Conservation (phyloP, 179 eudicot species). For the Corrigiola litoralis region DNA sequence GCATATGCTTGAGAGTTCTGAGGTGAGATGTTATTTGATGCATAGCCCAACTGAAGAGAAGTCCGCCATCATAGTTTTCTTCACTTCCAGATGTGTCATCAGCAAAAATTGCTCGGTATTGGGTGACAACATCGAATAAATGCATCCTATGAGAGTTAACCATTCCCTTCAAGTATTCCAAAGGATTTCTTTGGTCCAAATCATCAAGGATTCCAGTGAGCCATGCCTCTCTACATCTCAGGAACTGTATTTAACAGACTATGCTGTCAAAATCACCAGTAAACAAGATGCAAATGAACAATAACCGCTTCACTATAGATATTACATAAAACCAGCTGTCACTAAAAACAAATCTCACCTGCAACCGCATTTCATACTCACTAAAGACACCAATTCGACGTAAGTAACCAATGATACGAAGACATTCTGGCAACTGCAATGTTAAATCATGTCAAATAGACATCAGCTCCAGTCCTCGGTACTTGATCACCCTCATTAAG, state of each 20-base stretch:
- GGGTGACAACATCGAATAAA: slow-evolving; percentile 98
- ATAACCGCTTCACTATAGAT: background rate
- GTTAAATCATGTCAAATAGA: background rate
- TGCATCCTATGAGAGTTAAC: slow-evolving; percentile 78
- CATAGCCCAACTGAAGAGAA: slow-evolving; percentile 98
- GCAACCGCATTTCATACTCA: slow-evolving; percentile 97
- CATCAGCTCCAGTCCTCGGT: background rate
- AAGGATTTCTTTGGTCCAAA: slow-evolving; percentile 90
- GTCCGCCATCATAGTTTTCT: slow-evolving; percentile 96
- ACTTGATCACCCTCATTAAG: background rate
- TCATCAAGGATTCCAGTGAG: slow-evolving; percentile 92
- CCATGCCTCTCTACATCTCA: slow-evolving; percentile 98
- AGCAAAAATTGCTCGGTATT: slow-evolving; percentile 93
- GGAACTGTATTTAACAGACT: slow-evolving; percentile 50
- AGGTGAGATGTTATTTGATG: slow-evolving; percentile 89
- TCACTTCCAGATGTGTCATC: slow-evolving; percentile 99
- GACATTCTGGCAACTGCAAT: slow-evolving; percentile 96
- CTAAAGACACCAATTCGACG: slow-evolving; percentile 94
- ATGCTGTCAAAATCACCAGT: slow-evolving; percentile 6
- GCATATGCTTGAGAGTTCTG: slow-evolving; percentile 76
- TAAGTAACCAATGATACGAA: slow-evolving; percentile 93
- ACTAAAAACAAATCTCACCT: slow-evolving; percentile 42
- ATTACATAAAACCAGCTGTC: background rate
- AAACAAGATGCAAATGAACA: background rate
- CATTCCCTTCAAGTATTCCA: slow-evolving; percentile 90